phyloP scores from a whole-genome alignment of 768 basidiomycete genomes.

The Cubamyces lactineus region DNA sequence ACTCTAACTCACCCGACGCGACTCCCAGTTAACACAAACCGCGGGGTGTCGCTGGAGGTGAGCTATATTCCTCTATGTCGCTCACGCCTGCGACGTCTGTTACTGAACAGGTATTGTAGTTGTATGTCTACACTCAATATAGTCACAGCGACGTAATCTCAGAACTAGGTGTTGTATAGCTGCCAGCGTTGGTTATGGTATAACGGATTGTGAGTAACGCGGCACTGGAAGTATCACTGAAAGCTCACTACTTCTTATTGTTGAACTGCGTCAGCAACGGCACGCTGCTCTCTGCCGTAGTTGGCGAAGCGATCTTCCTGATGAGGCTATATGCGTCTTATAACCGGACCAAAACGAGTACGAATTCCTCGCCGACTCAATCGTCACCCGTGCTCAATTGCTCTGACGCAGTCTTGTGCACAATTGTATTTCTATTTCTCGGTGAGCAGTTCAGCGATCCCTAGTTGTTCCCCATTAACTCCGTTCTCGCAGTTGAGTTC shows the following conservation, averaged over 20 bases:
- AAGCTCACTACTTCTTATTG: no score
- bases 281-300: constrained; percentile 6
- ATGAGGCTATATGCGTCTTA: constrained; percentile 19
- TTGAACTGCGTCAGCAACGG: constrained; percentile 12
- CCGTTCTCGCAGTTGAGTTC: not conserved
- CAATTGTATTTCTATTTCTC: not conserved
- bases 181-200: constrained; percentile 17
- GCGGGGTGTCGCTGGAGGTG: not conserved
- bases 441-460: not conserved
- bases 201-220: constrained; percentile 1
- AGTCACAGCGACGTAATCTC: not conserved
- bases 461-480: not conserved
- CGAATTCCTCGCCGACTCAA: not conserved
- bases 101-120: not conserved
- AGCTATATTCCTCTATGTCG: not conserved
- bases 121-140: not conserved
- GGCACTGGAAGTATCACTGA: no score
- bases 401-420: constrained; percentile 4
- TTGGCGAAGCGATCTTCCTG: constrained; percentile 17
- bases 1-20: not conserved
- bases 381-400: no score
- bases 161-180: not conserved
- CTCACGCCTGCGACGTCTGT: no score
- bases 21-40: constrained; percentile 3
- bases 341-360: constrained; percentile 6